Evolutionary conservation across 257 asterid genomes (phyloP).

Genomic region (Solanum sitiens): DNA sequence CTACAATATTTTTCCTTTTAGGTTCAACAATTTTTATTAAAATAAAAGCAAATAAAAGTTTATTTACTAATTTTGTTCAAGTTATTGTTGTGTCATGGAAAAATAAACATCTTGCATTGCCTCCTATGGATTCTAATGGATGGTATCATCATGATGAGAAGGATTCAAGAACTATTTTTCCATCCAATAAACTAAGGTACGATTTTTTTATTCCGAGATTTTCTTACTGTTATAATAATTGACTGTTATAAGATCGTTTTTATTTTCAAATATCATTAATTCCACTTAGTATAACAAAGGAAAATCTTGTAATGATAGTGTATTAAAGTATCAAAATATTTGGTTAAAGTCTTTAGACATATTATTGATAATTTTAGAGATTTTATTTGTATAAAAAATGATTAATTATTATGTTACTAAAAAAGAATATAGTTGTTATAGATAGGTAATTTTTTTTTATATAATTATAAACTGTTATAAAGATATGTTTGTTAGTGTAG

Average conservation of each 20-base stretch:
- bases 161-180: constrained; percentile 17
- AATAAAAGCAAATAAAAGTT: constrained; percentile 37
- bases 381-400: background rate
- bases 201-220: background rate
- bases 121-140: constrained; percentile 2
- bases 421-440: background rate
- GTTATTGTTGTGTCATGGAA: constrained; percentile 39
- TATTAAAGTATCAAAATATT: background rate
- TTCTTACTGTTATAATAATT: background rate
- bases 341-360: background rate
- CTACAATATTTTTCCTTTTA: constrained; percentile 29
- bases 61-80: constrained; percentile 45
- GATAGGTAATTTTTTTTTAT: background rate
- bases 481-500: background rate
- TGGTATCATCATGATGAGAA: constrained; percentile 18
- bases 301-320: background rate
- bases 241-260: background rate
- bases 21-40: constrained; percentile 40
- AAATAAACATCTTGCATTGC: constrained; percentile 23
- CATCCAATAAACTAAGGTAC: constrained; percentile 40
- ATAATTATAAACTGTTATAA: too few relatives aligned
- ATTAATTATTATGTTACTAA: background rate
- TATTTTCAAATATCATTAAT: too few relatives aligned
- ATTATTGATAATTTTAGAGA: background rate
- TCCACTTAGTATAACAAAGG: too few relatives aligned